A percentile compares a stretch with the other conserved stretches of the same genome.
Conservation (phyloP, 371 early-diverging fungal genomes). For the Mycotypha africana region DNA sequence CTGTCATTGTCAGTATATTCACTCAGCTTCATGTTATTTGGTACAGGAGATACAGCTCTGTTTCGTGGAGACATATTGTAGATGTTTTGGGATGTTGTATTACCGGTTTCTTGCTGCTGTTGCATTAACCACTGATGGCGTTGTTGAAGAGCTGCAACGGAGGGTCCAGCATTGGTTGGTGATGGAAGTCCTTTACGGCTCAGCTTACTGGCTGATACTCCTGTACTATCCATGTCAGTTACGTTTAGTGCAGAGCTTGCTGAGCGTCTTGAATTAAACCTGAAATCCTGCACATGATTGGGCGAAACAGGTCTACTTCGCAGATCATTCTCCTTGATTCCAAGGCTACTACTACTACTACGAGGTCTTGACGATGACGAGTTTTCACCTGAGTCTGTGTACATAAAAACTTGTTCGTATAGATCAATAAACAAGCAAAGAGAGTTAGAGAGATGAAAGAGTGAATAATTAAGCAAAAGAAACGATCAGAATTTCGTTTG, state of each 20-base stretch:
- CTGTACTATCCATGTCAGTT: not conserved
- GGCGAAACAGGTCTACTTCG: conserved; percentile 8
- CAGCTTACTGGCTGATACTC: too few species aligned
- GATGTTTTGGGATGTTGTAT: not conserved
- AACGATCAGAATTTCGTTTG: not conserved
- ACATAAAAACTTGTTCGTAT: too few species aligned
- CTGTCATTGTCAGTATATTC: too few species aligned
- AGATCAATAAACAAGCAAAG: too few species aligned
- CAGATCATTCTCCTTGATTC: not conserved
- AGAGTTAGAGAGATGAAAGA: not conserved
- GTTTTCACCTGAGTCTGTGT: too few species aligned
- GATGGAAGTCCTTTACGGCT: not conserved
- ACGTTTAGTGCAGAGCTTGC: conserved; percentile 9
- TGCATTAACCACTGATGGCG: conserved; percentile 35
- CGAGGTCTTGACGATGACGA: too few species aligned
- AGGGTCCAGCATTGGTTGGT: conserved; percentile 14
- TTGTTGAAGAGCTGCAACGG: conserved; percentile 37
- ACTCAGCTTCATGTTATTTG: too few species aligned
- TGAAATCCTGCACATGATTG: too few species aligned
- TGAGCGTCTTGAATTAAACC: conserved; percentile 3
- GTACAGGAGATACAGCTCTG: conserved; percentile 8
- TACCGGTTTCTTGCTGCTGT: conserved; percentile 23
- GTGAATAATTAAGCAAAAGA: not conserved
- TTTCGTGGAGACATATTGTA: conserved; percentile 1
- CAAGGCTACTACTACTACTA: not conserved